phyloP scores from a whole-genome alignment of 345 rosid genomes.

The Cardamine resedifolia region DNA sequence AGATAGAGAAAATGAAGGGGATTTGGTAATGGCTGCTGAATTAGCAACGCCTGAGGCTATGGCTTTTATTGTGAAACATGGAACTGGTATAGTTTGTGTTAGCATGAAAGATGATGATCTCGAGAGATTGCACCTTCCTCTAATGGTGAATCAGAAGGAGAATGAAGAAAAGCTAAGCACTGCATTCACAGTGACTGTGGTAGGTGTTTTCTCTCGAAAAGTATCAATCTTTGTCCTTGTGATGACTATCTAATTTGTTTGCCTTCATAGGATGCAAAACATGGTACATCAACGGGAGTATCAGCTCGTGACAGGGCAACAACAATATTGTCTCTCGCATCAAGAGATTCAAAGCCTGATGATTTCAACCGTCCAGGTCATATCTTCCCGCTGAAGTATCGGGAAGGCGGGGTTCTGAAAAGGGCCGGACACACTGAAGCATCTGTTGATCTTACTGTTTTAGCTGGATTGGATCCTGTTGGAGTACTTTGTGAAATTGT shows the following conservation, averaged over 20 bases:
- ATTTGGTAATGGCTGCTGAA: slow-evolving; percentile 85
- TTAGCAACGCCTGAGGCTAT: slow-evolving; percentile 86
- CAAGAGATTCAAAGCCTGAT: slow-evolving; percentile 73
- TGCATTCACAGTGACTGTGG: slow-evolving; percentile 94
- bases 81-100: slow-evolving; percentile 89
- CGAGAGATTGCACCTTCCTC: slow-evolving; percentile 77
- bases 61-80: slow-evolving; percentile 94
- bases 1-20: slow-evolving; percentile 95
- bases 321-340: slow-evolving; percentile 72
- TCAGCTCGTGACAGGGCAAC: slow-evolving; percentile 88
- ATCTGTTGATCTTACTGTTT: slow-evolving; percentile 77
- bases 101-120: slow-evolving; percentile 81
- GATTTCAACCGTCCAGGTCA: slow-evolving; percentile 93
- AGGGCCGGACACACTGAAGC: slow-evolving; percentile 98
- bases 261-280: slow-evolving; percentile 72
- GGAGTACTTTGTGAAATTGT: slow-evolving; percentile 81
- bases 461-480: slow-evolving; percentile 81
- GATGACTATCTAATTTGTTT: neutral
- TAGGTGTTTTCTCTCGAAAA: slow-evolving; percentile 39
- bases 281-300: slow-evolving; percentile 90
- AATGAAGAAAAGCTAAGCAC: slow-evolving; percentile 85
- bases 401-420: slow-evolving; percentile 89
- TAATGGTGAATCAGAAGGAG: slow-evolving; percentile 77
- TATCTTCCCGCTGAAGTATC: slow-evolving; percentile 74
- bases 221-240: neutral